Base-by-base conservation (phyloP, 1,284 basidiomycete genomes). In the Leccinum fuscescens region DNA sequence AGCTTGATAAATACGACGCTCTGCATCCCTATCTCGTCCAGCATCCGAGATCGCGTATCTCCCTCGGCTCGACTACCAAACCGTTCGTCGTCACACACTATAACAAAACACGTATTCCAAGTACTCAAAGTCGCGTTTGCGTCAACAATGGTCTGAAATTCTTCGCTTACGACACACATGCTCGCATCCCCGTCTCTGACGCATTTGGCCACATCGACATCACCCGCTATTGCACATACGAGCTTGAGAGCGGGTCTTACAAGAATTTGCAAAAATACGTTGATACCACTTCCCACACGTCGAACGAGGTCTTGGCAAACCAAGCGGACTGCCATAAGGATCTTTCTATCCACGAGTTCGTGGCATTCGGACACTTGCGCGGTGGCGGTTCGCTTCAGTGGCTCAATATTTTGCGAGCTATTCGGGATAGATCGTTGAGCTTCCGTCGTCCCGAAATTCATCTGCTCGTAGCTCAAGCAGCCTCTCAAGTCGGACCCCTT, bases 391-490 rank as follows among this genome's bases (percentile, higher is more conserved):
- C 65, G 1, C 62, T 83, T 0, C 82, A 84, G 52, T 84, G 82
- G 82, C 63, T 79, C 46, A 84, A 83, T 59, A 77, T 84, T 14
- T 65, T 75, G 6, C 71, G 77, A 22, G 80, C 79, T 61, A 61
- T 83, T 14, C 68, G 70, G 9, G 71, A 73, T 12, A 69, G 72
- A 33, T 62, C 63, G 1, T 64, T 84, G 35, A 75, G 69, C 0
- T 78, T 82, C 54, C 65, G 69, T 24, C 62, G 67, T 2, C 68
- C 73, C 3, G 79, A 76, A 24, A 80, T 83, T 0, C 71, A 78
- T 57, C 50, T 69, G 1, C 67, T 84, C 2, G 20, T 82, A 2
- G 67, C 65, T 11, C 80, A 82, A 56, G 74, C 80, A 22, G 73
- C 71, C 5, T 78, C 72, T 65, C 80, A 83, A 60, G 71, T 78